A percentile compares a stretch with the other conserved stretches of the same genome.
These are phyloP conservation scores for Venturia effusa DNA, from an alignment of 2,329 filamentous ascomycete genomes.

Conservation along the genomic window DNA sequence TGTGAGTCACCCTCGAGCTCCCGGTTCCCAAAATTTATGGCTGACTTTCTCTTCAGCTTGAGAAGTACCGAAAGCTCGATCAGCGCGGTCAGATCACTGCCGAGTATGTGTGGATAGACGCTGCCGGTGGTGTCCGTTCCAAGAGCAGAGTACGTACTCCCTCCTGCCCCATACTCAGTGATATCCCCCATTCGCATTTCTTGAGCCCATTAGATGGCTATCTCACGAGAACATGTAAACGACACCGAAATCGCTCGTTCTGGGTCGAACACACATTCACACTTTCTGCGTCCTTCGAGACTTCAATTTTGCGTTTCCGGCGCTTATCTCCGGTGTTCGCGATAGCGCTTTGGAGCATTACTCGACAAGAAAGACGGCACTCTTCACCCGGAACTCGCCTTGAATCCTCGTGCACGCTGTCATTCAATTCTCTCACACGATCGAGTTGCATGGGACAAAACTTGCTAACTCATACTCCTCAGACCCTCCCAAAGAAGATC, in stretches of 20 bases:
- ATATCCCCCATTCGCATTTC: background rate
- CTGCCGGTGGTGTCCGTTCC: slow-evolving; percentile 71
- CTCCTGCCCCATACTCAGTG: slow-evolving; percentile 10
- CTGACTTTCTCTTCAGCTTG: slow-evolving; percentile 48
- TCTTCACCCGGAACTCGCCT: background rate
- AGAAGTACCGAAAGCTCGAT: slow-evolving; percentile 84
- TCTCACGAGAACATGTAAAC: background rate
- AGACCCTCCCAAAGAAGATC: slow-evolving; percentile 55
- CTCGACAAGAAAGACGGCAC: background rate
- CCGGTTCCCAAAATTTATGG: background rate
- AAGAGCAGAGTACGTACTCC: slow-evolving; percentile 47
- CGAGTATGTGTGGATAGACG: slow-evolving; percentile 96
- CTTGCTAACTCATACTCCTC: background rate
- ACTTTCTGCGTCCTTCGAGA: background rate
- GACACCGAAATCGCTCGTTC: background rate
- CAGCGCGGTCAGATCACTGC: slow-evolving; percentile 84
- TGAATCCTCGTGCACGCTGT: background rate
- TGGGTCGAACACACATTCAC: background rate
- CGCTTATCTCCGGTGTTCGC: background rate
- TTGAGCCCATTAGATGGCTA: background rate
- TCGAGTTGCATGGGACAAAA: background rate
- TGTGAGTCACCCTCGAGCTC: background rate
- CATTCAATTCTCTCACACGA: background rate
- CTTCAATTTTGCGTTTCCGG: background rate
- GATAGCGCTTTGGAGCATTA: background rate